Conservation (phyloP, 2,329 filamentous ascomycete genomes). For the Claviceps cyperi region DNA sequence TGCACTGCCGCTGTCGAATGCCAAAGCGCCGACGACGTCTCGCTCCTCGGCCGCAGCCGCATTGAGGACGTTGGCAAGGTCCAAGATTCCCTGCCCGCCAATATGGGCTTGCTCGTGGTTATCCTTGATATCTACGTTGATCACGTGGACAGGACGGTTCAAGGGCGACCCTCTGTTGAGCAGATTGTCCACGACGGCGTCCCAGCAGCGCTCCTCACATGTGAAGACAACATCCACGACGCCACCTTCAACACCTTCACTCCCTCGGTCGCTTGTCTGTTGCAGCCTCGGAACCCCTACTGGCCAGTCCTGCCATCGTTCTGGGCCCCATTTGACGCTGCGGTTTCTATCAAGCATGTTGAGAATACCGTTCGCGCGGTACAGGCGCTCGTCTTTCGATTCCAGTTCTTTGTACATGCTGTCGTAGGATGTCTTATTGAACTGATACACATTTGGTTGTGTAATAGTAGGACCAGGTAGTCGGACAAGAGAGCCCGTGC, state of each 20-base stretch:
- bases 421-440: constrained; percentile 93
- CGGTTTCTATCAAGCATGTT: constrained; percentile 94
- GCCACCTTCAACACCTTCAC: constrained; percentile 69
- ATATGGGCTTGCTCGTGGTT: constrained; percentile 94
- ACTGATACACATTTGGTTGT: constrained; percentile 93
- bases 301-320: constrained; percentile 96
- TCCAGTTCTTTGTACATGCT: constrained; percentile 87
- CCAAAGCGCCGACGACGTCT: constrained; percentile 43
- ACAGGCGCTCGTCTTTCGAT: constrained; percentile 72
- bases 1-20: constrained; percentile 56
- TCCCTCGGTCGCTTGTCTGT: constrained; percentile 61
- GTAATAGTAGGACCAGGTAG: constrained; percentile 81
- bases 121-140: constrained; percentile 97
- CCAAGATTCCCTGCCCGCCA: constrained; percentile 80
- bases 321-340: constrained; percentile 84
- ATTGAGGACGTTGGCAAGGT: constrained; percentile 77
- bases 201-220: constrained; percentile 96
- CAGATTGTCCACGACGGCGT: constrained; percentile 89
- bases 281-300: constrained; percentile 72
- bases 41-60: constrained; percentile 65
- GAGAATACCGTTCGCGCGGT: constrained; percentile 80
- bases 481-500: constrained; percentile 86
- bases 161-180: constrained; percentile 72
- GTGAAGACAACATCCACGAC: constrained; percentile 91
- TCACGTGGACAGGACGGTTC: constrained; percentile 89